Base-by-base conservation (phyloP, 257 asterid species). In the Ilex asprella region DNA sequence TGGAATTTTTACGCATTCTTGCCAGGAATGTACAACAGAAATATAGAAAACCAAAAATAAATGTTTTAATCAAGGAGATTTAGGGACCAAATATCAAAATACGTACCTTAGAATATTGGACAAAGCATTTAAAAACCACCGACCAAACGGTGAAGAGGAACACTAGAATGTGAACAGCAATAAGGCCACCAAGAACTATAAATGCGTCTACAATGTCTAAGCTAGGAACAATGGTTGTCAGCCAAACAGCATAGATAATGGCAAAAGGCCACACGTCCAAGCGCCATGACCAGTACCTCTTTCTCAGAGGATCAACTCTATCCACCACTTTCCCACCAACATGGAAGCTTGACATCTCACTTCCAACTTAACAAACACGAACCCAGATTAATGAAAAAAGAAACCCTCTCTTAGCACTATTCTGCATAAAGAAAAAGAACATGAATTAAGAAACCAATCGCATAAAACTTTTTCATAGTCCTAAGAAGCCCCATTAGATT, bases 281-380 rank as follows among this genome's bases (percentile, higher is more conserved):
- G 62, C 96, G 95, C 97, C 97, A 89, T 32, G 81, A 74, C 94
- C 89, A 84, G 62, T 81, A 89, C 79, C 91, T 82, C 79, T 78
- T 89, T 63, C 75, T 70, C 77, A 93, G 67, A 63, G 87, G 76
- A 80, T 89, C 99, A 73, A 93, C 94, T 60, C 78, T 77, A 65
- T 93, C 97, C 63, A 93, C 99, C 76, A 89, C 99, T 77, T 93
- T 93, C 69, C 99, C 99, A 68, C 95, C 95, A 49, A 93, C 96
- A 30, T 72, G 75, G 67, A 84, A 87, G 75, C 84, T 79, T 55
- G 86, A 59, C 99, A 92, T 92, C 78, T 61, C 86, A 51, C 70
- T 21, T 21, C 27, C 27, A 15, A 15, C 57, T 49, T 35, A 35
- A 35, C 5, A 35, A 35, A 35, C 5, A 35, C 27, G 27, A 35